phyloP scores from a whole-genome alignment of 306 rosid species.

The Cucurbita ficifolia region DNA sequence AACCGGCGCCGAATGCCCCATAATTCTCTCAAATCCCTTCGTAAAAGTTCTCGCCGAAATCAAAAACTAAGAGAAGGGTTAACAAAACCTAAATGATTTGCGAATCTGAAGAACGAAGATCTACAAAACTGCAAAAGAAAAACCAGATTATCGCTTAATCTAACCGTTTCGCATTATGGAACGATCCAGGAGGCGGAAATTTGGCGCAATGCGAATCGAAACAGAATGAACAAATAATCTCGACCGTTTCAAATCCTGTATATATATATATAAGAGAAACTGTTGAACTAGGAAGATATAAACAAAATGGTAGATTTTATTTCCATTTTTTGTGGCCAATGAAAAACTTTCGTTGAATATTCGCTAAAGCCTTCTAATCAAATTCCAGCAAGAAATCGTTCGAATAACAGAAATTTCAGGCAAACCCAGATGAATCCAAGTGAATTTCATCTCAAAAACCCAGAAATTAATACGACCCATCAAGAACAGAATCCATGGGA shows the following conservation, averaged over 20 bases:
- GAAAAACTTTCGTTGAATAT: background rate
- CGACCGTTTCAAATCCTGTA: conserved; percentile 1
- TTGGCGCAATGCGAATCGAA: background rate
- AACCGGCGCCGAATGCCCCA: conserved; percentile 79
- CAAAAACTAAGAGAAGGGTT: background rate
- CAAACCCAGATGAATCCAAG: background rate
- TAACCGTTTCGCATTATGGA: background rate
- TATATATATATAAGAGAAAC: background rate
- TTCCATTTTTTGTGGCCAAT: background rate
- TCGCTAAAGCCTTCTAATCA: background rate
- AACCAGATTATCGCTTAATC: background rate
- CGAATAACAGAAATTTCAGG: background rate
- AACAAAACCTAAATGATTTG: background rate
- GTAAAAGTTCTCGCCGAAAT: background rate
- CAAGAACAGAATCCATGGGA: background rate
- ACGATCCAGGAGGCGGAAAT: background rate
- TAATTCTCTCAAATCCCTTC: conserved; percentile 5
- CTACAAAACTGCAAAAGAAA: background rate
- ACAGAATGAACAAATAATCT: background rate
- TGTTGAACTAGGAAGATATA: background rate
- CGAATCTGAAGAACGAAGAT: background rate
- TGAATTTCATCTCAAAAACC: background rate
- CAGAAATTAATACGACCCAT: background rate
- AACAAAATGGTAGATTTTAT: background rate
- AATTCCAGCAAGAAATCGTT: background rate